Conservation (phyloP, 139 green algal species). For the Micractinium sp. region DNA sequence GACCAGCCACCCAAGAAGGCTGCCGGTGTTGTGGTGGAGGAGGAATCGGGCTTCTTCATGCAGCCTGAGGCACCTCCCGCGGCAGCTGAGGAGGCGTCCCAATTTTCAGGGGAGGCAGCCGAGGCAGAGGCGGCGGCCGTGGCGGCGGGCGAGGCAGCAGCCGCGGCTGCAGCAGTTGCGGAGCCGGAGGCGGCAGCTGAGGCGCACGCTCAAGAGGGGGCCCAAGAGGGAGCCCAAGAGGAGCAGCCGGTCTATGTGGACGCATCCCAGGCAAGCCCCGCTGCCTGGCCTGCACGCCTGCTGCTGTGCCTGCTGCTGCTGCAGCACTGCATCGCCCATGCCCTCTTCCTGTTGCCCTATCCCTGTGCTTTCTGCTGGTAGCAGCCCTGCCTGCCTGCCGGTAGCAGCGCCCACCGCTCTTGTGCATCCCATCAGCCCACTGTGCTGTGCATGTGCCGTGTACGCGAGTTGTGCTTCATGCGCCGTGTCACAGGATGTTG, state of each 20-base stretch:
- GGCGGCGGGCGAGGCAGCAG: background rate
- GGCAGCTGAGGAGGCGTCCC: background rate
- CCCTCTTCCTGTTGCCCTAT: too few relatives aligned
- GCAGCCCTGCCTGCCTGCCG: too few relatives aligned
- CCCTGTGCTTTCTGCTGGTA: too few relatives aligned
- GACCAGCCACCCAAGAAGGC: background rate
- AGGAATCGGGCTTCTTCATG: background rate
- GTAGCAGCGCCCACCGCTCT: too few relatives aligned
- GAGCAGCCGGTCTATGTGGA: conserved; percentile 25
- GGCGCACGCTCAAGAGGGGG: background rate
- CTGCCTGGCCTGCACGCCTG: too few relatives aligned
- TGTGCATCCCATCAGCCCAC: too few relatives aligned
- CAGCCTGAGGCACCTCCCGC: background rate
- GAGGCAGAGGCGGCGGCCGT: background rate
- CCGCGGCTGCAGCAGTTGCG: background rate
- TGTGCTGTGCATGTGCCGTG: too few relatives aligned
- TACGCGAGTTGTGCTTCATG: too few relatives aligned
- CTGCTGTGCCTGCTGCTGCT: background rate
- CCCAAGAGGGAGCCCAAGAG: background rate
- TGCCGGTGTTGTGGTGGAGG: background rate
- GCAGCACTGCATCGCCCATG: background rate
- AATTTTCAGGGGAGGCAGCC: background rate
- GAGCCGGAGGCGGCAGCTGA: background rate
- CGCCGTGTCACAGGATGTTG: too few relatives aligned
- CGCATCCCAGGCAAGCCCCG: background rate